Percentiles rank a stretch among this genome's conserved stretches.
phyloP scores from a whole-genome alignment of 192 early-diverging fungal species.

The Cetraspora pellucida region DNA sequence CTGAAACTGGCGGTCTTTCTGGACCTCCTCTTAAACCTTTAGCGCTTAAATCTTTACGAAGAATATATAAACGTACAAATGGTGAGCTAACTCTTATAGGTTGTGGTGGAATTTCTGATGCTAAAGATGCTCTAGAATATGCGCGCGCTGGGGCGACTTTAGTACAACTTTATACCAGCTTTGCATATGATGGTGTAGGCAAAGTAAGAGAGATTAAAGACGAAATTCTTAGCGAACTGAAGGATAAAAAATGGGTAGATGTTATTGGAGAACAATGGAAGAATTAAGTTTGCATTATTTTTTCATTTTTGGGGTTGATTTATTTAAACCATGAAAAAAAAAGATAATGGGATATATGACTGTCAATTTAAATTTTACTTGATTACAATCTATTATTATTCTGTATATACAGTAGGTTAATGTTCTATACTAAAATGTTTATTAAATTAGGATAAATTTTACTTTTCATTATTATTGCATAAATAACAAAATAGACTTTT shows the following conservation, averaged over 20 bases:
- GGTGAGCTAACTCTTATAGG: constrained; percentile 82
- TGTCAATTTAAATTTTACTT: no score
- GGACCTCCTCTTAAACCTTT: constrained; percentile 75
- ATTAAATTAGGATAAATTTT: no score
- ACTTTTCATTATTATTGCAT: no score
- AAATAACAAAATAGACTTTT: neutral
- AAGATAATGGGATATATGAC: no score
- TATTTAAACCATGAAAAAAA: no score
- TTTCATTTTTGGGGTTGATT: no score
- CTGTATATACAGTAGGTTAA: no score
- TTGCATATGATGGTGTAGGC: constrained; percentile 79
- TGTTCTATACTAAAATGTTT: no score
- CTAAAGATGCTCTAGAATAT: constrained; percentile 77
- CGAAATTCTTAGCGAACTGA: constrained; percentile 66
- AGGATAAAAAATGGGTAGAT: constrained; percentile 73
- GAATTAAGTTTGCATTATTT: no score
- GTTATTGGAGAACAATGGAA: constrained; percentile 43
- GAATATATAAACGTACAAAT: constrained; percentile 75
- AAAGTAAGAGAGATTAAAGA: constrained; percentile 79
- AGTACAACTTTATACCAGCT: constrained; percentile 82
- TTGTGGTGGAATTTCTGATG: constrained; percentile 82
- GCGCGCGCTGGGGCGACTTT: constrained; percentile 80
- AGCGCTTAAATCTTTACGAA: constrained; percentile 69
- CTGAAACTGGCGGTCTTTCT: constrained; percentile 81
- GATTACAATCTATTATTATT: no score